Evolutionary conservation across 2,329 filamentous ascomycete genomes (phyloP), one percentile per base, ranked within the genome.

Genomic region (Nothopassalora personata): DNA sequence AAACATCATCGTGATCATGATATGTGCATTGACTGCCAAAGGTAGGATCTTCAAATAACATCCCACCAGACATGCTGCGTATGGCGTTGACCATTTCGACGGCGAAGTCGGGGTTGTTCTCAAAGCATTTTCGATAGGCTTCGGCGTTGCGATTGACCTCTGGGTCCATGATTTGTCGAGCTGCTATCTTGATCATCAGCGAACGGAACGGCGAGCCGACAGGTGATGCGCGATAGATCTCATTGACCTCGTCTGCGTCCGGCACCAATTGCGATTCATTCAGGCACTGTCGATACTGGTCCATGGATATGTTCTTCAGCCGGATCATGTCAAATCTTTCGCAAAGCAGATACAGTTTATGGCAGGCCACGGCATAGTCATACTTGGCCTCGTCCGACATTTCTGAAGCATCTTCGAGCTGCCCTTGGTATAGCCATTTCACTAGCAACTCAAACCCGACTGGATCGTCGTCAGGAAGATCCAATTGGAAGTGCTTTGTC

Each of bases 391-490:
- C 75, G 31, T 77, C 72, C 56, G 76, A 71, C 10, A 81, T 70
- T 50, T 75, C 71, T 4, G 76, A 76, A 19, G 79, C 76, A 61
- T 81, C 76, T 60, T 82, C 79, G 50, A 82, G 75, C 48, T 72
- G 76, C 54, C 81, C 81, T 67, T 82, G 80, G 57, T 83, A 83
- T 8, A 83, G 73, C 80, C 80, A 83, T 69, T 82, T 82, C 5
- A 82, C 79, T 15, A 83, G 74, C 59, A 82, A 68, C 67, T 81
- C 79, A 64, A 82, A 83, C 27, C 80, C 80, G 7, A 71, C 70
- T 3, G 80, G 78, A 56, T 81, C 79, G 67, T 81, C 73, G 11
- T 81, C 75, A 18, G 73, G 73, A 19, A 83, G 71, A 43, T 81
- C 78, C 30, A 82, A 66, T 56, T 68, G 75, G 39, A 76, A 73